phyloP scores from a whole-genome alignment of 2,329 filamentous ascomycete genomes.

The Monilinia fructigena region DNA sequence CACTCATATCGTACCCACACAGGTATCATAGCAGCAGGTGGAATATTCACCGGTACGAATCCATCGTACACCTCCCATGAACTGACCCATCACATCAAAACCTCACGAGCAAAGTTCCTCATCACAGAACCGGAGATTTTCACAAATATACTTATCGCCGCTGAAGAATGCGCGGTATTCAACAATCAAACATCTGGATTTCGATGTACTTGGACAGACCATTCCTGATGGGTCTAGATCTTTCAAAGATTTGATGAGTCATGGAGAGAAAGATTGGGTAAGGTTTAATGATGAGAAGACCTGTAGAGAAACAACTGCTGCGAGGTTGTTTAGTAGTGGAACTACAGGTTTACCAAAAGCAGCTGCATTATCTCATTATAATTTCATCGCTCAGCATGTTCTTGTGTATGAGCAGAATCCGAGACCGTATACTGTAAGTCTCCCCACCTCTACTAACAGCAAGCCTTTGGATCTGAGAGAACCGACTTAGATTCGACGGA shows the following conservation, averaged over 20 bases:
- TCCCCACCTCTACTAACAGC: too few species aligned
- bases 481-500: conserved; percentile 48
- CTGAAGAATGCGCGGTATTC: conserved; percentile 36
- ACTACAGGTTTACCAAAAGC: too few species aligned
- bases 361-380: too few species aligned
- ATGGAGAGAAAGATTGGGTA: conserved; percentile 35
- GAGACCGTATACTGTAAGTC: too few species aligned
- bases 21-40: conserved; percentile 36
- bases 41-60: conserved; percentile 35
- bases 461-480: background rate
- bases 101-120: conserved; percentile 33
- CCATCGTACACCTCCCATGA: conserved; percentile 37
- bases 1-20: conserved; percentile 23
- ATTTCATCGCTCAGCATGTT: too few species aligned
- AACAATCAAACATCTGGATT: conserved; percentile 33
- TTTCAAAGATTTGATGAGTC: conserved; percentile 30
- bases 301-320: too few species aligned
- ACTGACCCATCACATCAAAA: conserved; percentile 37
- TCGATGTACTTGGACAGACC: conserved; percentile 30
- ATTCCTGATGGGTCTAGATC: conserved; percentile 31
- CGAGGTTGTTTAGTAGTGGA: too few species aligned
- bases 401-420: too few species aligned
- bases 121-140: conserved; percentile 35
- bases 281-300: conserved; percentile 24
- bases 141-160: conserved; percentile 27